A percentile compares a stretch with the other conserved stretches of the same genome.
Conservation (phyloP, 2,329 filamentous ascomycete species). For the Chalaropsis thielavioides region DNA sequence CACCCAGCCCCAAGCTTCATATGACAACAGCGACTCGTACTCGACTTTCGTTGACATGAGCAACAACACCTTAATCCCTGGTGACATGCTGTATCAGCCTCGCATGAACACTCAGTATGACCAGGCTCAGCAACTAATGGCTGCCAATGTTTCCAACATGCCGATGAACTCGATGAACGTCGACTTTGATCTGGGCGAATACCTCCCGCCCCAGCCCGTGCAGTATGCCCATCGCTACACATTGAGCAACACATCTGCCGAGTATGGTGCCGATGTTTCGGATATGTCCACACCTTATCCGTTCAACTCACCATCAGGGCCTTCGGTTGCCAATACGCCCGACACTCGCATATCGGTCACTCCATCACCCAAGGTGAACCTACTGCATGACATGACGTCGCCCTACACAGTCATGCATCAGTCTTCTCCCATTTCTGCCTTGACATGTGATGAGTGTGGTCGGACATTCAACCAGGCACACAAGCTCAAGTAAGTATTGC, state of each 20-base stretch:
- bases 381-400: constrained; percentile 27
- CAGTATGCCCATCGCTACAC: constrained; percentile 12
- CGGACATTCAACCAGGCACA: constrained; percentile 42
- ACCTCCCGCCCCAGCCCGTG: constrained; percentile 4
- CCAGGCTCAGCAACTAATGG: constrained; percentile 5
- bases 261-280: constrained; percentile 24
- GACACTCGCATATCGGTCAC: constrained; percentile 32
- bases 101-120: constrained; percentile 6
- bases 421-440: constrained; percentile 19
- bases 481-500: constrained; percentile 39
- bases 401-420: constrained; percentile 21
- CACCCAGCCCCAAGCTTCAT: not conserved
- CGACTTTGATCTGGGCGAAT: constrained; percentile 18
- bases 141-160: constrained; percentile 5
- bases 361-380: constrained; percentile 29
- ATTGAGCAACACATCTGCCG: constrained; percentile 18
- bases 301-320: constrained; percentile 22
- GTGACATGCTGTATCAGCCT: constrained; percentile 12
- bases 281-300: constrained; percentile 31
- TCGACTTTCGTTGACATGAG: constrained; percentile 10
- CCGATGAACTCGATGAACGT: not conserved
- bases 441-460: constrained; percentile 30
- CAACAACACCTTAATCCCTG: constrained; percentile 8
- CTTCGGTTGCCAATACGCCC: constrained; percentile 32
- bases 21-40: not conserved